Evolutionary conservation across 805 yeast species (phyloP), one percentile per base, ranked within the genome.

Genomic region (Jamesozyma jinghongensis): DNA sequence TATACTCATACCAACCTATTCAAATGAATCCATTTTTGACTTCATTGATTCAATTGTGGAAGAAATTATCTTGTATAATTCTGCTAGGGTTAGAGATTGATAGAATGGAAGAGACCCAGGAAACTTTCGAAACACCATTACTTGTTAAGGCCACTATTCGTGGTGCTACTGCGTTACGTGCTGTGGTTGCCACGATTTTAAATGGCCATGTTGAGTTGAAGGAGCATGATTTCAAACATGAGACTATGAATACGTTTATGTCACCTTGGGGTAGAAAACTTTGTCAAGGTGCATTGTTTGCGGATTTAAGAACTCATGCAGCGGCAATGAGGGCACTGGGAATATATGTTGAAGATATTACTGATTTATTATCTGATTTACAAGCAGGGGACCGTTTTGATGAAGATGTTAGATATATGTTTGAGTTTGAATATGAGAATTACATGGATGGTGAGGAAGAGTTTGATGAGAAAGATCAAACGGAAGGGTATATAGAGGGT

Each of bases 361-460:
- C 77, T 0, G 77, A 73, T 37, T 61, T 79, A 11, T 56, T 77
- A 43, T 66, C 71, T 12, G 77, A 75, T 50, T 55, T 78, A 40
- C 81, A 75, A 32, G 65, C 69, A 2, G 77, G 77, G 40, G 88
- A 81, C 55, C 65, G 75, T 40, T 77, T 75, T 47, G 88, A 81
- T 56, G 86, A 79, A 48, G 87, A 81, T 59, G 71, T 72, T 20
- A 62, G 70, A 41, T 78, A 78, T 49, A 74, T 78, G 51, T 76
- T 75, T 52, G 81, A 76, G 34, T 70, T 68, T 48, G 82, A 76
- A 48, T 70, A 61, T 40, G 74, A 70, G 19, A 66, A 66, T 42
- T 65, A 62, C 44, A 63, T 64, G 30, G 66, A 62, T 35, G 59
- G 59, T 12, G 54, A 57, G 12, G 57, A 54, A 27, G 56, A 53